phyloP scores from a whole-genome alignment of 2,329 filamentous ascomycete species.

The Nothophaeocryptopus gaeumannii region DNA sequence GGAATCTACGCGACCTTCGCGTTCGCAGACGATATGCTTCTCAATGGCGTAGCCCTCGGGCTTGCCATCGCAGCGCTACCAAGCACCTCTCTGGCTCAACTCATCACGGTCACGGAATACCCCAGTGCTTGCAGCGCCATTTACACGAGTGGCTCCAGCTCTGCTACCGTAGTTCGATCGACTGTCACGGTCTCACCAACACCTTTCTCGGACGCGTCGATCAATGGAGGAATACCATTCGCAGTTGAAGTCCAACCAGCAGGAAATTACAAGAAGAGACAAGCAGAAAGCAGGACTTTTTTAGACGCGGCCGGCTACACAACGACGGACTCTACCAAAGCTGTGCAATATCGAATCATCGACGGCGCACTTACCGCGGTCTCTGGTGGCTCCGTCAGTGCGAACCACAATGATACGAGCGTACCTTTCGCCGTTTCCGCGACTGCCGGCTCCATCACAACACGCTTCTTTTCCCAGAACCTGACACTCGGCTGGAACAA shows the following conservation, averaged over 20 bases:
- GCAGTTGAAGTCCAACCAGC: slow-evolving; percentile 28
- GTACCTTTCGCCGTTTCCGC: slow-evolving; percentile 29
- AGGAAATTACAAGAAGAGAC: slow-evolving; percentile 17
- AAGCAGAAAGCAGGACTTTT: slow-evolving; percentile 26
- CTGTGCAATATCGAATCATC: slow-evolving; percentile 32
- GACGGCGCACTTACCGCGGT: slow-evolving; percentile 25
- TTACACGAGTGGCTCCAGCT: slow-evolving; percentile 20
- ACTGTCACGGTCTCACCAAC: slow-evolving; percentile 28
- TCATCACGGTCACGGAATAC: slow-evolving; percentile 31
- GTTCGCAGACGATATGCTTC: slow-evolving; percentile 10
- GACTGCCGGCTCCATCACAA: slow-evolving; percentile 27
- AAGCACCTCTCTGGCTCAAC: slow-evolving; percentile 14
- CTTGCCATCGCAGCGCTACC: slow-evolving; percentile 17
- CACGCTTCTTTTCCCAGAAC: slow-evolving; percentile 28
- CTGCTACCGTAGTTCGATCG: slow-evolving; percentile 29
- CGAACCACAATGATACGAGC: slow-evolving; percentile 22
- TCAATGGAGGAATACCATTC: slow-evolving; percentile 34
- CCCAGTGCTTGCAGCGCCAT: slow-evolving; percentile 28
- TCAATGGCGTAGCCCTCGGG: slow-evolving; percentile 10
- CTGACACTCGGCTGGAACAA: slow-evolving; percentile 34
- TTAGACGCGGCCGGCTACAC: slow-evolving; percentile 34
- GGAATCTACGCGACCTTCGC: not conserved
- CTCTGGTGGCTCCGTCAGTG: slow-evolving; percentile 29
- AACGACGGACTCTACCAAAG: slow-evolving; percentile 30
- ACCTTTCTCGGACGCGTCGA: slow-evolving; percentile 27